Evolutionary conservation across 768 basidiomycete species (phyloP), one percentile per base, ranked within the genome.

Genomic region (Baorangia bicolor): DNA sequence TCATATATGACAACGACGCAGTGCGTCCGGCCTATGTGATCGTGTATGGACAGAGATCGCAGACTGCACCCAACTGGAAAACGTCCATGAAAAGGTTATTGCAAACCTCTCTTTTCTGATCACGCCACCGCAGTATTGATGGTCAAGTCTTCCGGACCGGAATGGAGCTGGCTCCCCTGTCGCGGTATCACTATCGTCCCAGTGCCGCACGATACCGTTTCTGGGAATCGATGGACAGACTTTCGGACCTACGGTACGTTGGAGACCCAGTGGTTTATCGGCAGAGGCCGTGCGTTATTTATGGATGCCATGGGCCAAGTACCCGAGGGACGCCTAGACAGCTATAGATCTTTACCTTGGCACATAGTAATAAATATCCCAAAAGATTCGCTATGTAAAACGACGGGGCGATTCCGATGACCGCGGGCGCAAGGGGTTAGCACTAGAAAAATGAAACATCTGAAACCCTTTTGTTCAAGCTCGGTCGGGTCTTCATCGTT

Each of bases 1-100:
- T 60, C 33, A 47, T 60, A 44, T 59, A 60, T 31, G 28, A 60
- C 39, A 30, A 60, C 52, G 58, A 60, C 39, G 58, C 51, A 18
- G 58, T 55, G 48, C 59, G 58, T 49, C 58, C 52, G 1, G 59
- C 59, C 14, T 58, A 49, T 28, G 43, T 60, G 21, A 42, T 60
- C 28, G 48, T 60, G 6, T 60, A 60, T 37, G 51, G 59, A 37
- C 60, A 60, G 20, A 35, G 39, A 33, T 40, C 38, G 9, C 56
- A 46, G 9, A 10, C 28, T 3, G 38, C 33, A 23, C 34, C 48
- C 21, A 51, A 35, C 34, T 58, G 37, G 56, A 30, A 33, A 18
- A 46, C 43, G 37, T n/a, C 46, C 21, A n/a, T 37, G 10, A 40
- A 14, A 13, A 45, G 33, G 56, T 23, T 34, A 13, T 21, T 58